Percentiles rank a stretch among this genome's conserved stretches.
Conservation (phyloP, 345 rosid genomes). For the Boechera retrofracta region DNA sequence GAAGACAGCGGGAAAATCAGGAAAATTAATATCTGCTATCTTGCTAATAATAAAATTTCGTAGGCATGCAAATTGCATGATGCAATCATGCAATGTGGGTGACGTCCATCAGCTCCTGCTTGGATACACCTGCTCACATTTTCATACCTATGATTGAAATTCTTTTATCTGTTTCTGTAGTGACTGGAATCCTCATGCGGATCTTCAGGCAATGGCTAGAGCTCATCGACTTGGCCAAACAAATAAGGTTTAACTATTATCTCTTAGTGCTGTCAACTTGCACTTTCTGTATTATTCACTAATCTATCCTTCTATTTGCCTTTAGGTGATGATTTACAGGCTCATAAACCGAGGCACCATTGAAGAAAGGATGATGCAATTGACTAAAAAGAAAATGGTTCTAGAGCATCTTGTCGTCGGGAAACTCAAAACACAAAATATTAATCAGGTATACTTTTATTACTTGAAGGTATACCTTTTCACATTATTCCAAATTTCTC, state of each 20-base stretch:
- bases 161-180: constrained; percentile 53
- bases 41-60: constrained; percentile 16
- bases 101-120: neutral
- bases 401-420: constrained; percentile 99
- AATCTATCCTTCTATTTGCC: constrained; percentile 34
- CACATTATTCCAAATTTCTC: constrained; percentile 11
- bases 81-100: constrained; percentile 15
- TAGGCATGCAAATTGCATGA: constrained; percentile 1
- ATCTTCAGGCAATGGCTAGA: constrained; percentile 99
- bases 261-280: constrained; percentile 13
- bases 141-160: constrained; percentile 8
- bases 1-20: constrained; percentile 17
- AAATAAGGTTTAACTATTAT: constrained; percentile 69
- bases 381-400: constrained; percentile 99
- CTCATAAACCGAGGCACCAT: constrained; percentile 90
- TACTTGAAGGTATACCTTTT: constrained; percentile 2
- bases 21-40: neutral
- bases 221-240: constrained; percentile 99
- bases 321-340: constrained; percentile 96
- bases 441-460: constrained; percentile 77
- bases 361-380: constrained; percentile 98
- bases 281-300: constrained; percentile 14
- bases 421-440: constrained; percentile 91
- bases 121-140: constrained; percentile 14
- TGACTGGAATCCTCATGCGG: constrained; percentile 99